These are phyloP conservation scores for Emmonsiellopsis sp. DNA, from an alignment of 2,329 filamentous ascomycete species.

Conservation along the genomic window DNA sequence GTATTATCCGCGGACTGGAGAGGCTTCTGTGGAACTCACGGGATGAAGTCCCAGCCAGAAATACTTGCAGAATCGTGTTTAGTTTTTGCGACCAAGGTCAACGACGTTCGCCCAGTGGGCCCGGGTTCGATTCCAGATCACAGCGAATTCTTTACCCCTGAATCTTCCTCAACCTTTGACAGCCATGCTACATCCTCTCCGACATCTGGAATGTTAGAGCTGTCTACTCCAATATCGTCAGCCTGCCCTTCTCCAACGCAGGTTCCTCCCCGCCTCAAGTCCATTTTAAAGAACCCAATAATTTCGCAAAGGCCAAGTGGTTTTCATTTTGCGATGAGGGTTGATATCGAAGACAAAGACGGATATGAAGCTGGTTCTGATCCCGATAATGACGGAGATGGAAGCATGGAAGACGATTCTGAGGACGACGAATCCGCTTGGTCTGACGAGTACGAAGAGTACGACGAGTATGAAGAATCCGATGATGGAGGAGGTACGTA, in stretches of 20 bases:
- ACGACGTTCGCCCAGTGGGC: neutral
- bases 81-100: neutral
- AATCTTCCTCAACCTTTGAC: neutral
- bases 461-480: constrained; percentile 6
- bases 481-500: constrained; percentile 4
- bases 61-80: neutral
- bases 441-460: constrained; percentile 3
- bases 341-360: neutral
- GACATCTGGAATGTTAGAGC: neutral
- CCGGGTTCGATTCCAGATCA: neutral
- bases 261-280: neutral
- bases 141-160: neutral
- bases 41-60: neutral
- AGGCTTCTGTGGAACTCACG: neutral
- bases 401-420: constrained; percentile 3
- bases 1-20: neutral
- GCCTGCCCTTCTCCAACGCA: neutral
- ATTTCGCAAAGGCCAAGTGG: neutral
- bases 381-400: constrained; percentile 1
- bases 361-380: constrained; percentile 1
- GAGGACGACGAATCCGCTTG: constrained; percentile 3
- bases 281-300: constrained; percentile 1
- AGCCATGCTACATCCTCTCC: neutral
- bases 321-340: neutral
- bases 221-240: neutral